Evolutionary conservation across 2,329 filamentous ascomycete species (phyloP).

Genomic region (Aspergillus terreus): DNA sequence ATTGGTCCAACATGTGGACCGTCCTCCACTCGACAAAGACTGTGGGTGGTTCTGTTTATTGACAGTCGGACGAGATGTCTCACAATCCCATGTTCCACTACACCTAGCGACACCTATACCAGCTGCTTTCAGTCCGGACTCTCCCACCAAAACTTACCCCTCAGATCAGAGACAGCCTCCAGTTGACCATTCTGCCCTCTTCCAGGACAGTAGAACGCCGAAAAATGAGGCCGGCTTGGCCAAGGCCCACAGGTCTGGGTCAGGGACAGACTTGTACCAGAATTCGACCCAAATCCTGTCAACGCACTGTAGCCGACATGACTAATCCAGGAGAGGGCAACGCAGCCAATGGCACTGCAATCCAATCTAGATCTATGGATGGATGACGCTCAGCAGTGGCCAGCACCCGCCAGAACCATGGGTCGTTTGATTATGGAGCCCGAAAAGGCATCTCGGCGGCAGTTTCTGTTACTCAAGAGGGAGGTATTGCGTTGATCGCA

Average conservation of each 20-base stretch:
- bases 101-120: no score
- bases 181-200: no score
- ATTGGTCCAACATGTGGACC: not conserved
- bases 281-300: not conserved
- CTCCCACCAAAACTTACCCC: no score
- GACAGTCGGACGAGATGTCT: not conserved
- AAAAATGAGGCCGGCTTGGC: no score
- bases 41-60: not conserved
- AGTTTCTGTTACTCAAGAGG: not conserved
- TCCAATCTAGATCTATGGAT: not conserved
- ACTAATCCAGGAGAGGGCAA: not conserved
- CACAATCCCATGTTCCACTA: no score
- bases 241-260: not conserved
- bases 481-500: not conserved
- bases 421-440: not conserved
- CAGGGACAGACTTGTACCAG: slow-evolving; percentile 1
- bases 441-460: not conserved
- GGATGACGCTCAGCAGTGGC: not conserved
- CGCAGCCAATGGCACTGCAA: not conserved
- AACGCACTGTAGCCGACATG: not conserved
- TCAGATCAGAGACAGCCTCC: no score
- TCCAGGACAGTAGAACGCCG: no score
- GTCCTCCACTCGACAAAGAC: not conserved
- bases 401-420: not conserved
- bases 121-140: no score